These are phyloP conservation scores for Eucalyptus victrix DNA, from an alignment of 345 rosid genomes.

Conservation along the genomic window DNA sequence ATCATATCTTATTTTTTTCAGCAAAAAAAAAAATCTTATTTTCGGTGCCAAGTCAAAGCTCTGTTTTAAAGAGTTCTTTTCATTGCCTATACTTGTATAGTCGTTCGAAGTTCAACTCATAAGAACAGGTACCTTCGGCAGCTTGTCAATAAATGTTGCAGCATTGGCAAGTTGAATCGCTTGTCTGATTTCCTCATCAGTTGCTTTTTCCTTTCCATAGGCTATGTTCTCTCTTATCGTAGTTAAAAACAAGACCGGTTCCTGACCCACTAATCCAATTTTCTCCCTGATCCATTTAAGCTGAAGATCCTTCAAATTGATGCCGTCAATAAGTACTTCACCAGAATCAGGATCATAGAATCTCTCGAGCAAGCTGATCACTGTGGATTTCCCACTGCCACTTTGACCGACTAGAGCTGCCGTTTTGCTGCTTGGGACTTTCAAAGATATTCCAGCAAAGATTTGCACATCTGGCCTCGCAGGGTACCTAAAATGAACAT, in stretches of 20 bases:
- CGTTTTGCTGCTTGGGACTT: constrained; percentile 37
- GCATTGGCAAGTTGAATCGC: constrained; percentile 59
- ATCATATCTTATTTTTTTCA: neutral
- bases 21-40: neutral
- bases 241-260: constrained; percentile 48
- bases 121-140: constrained; percentile 33
- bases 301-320: constrained; percentile 35
- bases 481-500: constrained; percentile 55
- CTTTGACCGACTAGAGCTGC: constrained; percentile 64
- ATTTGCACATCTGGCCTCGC: constrained; percentile 63
- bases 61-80: neutral
- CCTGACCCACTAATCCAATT: constrained; percentile 63
- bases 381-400: constrained; percentile 77
- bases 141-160: constrained; percentile 42
- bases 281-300: constrained; percentile 45
- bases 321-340: constrained; percentile 44
- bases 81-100: neutral
- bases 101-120: neutral
- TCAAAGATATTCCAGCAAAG: constrained; percentile 44
- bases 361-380: constrained; percentile 50
- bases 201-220: constrained; percentile 53
- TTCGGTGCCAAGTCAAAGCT: neutral
- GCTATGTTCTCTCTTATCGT: constrained; percentile 49
- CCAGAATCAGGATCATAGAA: constrained; percentile 70
- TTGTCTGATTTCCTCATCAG: constrained; percentile 32